These are phyloP conservation scores for Pittosporum tobira DNA, from an alignment of 129 eudicot species.

Conservation along the genomic window DNA sequence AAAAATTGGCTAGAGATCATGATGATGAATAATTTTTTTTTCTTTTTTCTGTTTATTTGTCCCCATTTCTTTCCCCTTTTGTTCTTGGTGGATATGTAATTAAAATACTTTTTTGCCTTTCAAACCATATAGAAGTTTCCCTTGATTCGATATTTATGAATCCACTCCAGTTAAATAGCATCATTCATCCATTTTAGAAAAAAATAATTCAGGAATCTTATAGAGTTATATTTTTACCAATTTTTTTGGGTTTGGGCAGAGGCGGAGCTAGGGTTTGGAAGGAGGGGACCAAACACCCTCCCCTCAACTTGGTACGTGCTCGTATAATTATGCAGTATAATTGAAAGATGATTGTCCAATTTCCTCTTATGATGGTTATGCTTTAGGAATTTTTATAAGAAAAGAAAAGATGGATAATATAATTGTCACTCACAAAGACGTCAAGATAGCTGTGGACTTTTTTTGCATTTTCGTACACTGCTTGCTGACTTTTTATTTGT, in stretches of 20 bases:
- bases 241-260: no score
- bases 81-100: background rate
- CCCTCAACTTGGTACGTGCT: no score
- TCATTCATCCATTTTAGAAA: no score
- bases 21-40: slow-evolving; percentile 3
- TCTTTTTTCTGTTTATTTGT: no score
- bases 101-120: background rate
- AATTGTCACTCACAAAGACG: background rate
- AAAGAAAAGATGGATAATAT: background rate
- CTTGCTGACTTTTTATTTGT: background rate
- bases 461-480: background rate
- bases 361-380: background rate
- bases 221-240: no score
- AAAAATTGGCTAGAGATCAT: slow-evolving; percentile 4
- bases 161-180: no score
- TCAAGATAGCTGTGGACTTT: background rate
- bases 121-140: background rate
- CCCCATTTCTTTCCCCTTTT: background rate
- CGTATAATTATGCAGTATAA: no score
- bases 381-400: background rate
- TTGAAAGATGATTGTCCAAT: background rate
- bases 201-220: no score
- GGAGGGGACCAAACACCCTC: no score
- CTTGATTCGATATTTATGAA: background rate
- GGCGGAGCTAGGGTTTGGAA: no score